Conservation (phyloP, 2,329 filamentous ascomycete species). For the Curvularia sp. region DNA sequence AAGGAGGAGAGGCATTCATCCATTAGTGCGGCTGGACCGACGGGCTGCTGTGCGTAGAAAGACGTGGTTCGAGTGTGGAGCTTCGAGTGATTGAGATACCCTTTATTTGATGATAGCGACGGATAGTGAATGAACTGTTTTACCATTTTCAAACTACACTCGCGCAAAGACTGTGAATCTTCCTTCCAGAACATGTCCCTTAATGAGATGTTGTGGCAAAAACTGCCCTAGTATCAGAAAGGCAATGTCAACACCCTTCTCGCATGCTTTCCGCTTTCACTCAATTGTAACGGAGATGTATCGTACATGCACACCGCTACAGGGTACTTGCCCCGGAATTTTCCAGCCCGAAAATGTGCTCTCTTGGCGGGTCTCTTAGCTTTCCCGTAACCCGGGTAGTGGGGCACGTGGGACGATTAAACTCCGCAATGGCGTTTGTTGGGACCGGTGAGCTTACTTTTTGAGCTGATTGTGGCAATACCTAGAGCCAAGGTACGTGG, state of each 20-base stretch:
- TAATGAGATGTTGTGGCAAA: background rate
- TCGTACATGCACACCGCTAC: background rate
- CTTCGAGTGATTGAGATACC: constrained; percentile 13
- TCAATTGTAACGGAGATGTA: background rate
- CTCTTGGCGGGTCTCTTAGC: background rate
- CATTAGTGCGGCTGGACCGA: constrained; percentile 37
- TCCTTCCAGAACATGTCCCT: background rate
- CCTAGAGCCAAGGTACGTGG: constrained; percentile 3
- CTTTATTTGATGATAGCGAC: constrained; percentile 6
- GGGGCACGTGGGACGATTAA: background rate
- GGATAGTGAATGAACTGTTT: constrained; percentile 6
- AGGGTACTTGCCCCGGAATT: background rate
- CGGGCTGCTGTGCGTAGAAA: constrained; percentile 39
- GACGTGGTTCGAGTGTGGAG: background rate
- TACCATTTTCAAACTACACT: background rate
- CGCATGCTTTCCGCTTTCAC: background rate
- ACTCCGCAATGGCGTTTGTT: constrained; percentile 1
- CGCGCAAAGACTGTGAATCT: background rate
- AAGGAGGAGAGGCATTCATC: constrained; percentile 35
- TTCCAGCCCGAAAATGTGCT: background rate
- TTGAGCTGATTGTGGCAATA: constrained; percentile 13
- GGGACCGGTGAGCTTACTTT: constrained; percentile 1
- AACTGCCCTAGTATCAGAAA: background rate
- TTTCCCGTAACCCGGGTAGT: background rate
- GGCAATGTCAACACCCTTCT: background rate